phyloP scores from a whole-genome alignment of 1,139 yeast genomes.

The Sugiyamaella castrensis region DNA sequence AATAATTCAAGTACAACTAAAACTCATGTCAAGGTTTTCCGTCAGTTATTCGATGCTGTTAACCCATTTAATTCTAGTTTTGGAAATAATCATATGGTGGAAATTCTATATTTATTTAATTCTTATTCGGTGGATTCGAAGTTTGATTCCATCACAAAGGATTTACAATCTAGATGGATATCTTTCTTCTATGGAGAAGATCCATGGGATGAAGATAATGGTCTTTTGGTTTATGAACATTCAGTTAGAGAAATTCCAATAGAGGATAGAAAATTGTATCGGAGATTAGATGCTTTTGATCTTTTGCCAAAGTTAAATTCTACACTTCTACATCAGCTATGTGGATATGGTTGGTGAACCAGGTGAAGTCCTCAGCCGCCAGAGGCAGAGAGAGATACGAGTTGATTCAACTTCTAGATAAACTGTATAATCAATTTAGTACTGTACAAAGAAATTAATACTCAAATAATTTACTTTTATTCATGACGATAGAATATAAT shows the following conservation, averaged over 20 bases:
- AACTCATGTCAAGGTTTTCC: slow-evolving; percentile 19
- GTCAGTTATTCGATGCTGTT: slow-evolving; percentile 31
- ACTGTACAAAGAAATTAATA: too few relatives aligned
- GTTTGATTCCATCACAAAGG: slow-evolving; percentile 18
- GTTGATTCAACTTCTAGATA: too few relatives aligned
- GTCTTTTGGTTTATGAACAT: slow-evolving; percentile 6
- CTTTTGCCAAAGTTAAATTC: not conserved
- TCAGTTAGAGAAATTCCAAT: slow-evolving; percentile 5
- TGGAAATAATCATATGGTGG: slow-evolving; percentile 36
- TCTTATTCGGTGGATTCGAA: slow-evolving; percentile 24
- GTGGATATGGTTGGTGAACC: slow-evolving; percentile 7
- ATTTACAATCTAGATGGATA: slow-evolving; percentile 29
- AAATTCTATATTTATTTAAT: slow-evolving; percentile 29
- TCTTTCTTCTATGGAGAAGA: slow-evolving; percentile 24
- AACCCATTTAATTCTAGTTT: slow-evolving; percentile 27
- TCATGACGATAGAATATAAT: not conserved
- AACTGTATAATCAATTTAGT: too few relatives aligned
- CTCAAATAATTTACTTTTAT: not conserved
- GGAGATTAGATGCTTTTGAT: slow-evolving; percentile 11
- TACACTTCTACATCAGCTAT: slow-evolving; percentile 3
- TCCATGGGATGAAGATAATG: slow-evolving; percentile 26
- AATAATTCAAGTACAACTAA: not conserved
- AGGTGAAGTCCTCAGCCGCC: too few relatives aligned
- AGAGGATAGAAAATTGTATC: not conserved
- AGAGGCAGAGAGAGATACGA: too few relatives aligned